phyloP scores from a whole-genome alignment of 2,329 filamentous ascomycete species.

The Daldinia sp. region DNA sequence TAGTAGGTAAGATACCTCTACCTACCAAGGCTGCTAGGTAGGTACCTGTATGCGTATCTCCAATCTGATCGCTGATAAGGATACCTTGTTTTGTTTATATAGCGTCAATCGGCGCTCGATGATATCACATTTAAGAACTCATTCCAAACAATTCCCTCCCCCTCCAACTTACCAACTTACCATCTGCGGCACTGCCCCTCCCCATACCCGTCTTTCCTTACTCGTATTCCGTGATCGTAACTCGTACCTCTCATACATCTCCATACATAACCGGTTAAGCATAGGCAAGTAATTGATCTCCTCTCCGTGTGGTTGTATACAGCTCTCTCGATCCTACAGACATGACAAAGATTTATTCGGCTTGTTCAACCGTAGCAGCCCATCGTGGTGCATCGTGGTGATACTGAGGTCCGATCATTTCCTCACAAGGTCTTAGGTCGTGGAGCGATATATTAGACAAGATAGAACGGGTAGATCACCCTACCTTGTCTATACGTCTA shows the following conservation, averaged over 20 bases:
- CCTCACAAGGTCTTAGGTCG: constrained; percentile 22
- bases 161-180: constrained; percentile 6
- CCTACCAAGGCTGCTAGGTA: too few relatives aligned
- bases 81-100: constrained; percentile 6
- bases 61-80: constrained; percentile 29
- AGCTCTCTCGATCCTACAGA: constrained; percentile 6
- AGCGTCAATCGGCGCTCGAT: constrained; percentile 35
- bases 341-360: constrained; percentile 26
- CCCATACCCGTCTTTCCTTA: constrained; percentile 14
- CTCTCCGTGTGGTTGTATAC: constrained; percentile 38
- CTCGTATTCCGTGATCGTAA: constrained; percentile 39
- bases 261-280: constrained; percentile 3
- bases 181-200: not conserved
- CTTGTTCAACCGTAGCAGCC: constrained; percentile 27
- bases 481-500: not conserved
- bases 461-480: constrained; percentile 18
- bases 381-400: constrained; percentile 15
- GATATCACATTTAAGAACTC: constrained; percentile 30
- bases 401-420: constrained; percentile 40
- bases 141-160: constrained; percentile 9
- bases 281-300: constrained; percentile 28
- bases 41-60: not conserved
- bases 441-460: constrained; percentile 39
- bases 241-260: constrained; percentile 23
- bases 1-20: too few relatives aligned